Base-by-base conservation (phyloP, 2,329 filamentous ascomycete species). In the Tolypocladium tropicale region DNA sequence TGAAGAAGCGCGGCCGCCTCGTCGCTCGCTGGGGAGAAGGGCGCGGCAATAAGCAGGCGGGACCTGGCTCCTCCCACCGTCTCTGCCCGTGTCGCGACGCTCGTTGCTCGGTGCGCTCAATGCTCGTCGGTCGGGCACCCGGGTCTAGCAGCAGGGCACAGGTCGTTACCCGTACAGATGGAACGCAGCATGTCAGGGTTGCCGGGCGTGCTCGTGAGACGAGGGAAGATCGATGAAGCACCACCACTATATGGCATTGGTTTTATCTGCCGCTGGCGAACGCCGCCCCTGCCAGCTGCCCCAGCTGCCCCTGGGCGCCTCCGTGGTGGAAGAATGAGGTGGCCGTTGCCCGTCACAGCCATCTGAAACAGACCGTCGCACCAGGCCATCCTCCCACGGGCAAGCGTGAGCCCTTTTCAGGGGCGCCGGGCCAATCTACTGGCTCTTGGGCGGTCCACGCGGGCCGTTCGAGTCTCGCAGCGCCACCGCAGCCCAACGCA, bases 311-410 rank as follows among this genome's bases (percentile, higher is more conserved):
- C 46, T 32, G 25, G 25, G 25, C 46, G 16, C 46, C 25, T 32
- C 46, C 46, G 2, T 49, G 25, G 3, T 48, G 25, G 6, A 36
- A 16, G 34, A 23, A 30, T 48, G 43, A 48, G 43, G 43, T 48
- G 43, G 34, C 32, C 50, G 21, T 32, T 14, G 32, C 32, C 50
- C 34, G 50, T 52, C 33, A 48, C 58, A 55, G 54, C 41, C 53
- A 62, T 60, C 59, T 63, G 61, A 63, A 63, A 63, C 61, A 53
- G 34, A 36, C 49, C 55, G 54, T 59, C 55, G 57, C 56, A 53
- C 57, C 55, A 61, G 48, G 41, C 39, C 36, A 39, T 39, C 36
- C 36, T 39, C 16, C 7, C 18, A 39, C 33, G 33, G 34, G 14
- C 2, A 37, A 5, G 52, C 55, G 39, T 50, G 37, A 54, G 56